Evolutionary conservation across 805 yeast species (phyloP), one percentile per base, ranked within the genome.

Genomic region (Hanseniaspora thailandica): DNA sequence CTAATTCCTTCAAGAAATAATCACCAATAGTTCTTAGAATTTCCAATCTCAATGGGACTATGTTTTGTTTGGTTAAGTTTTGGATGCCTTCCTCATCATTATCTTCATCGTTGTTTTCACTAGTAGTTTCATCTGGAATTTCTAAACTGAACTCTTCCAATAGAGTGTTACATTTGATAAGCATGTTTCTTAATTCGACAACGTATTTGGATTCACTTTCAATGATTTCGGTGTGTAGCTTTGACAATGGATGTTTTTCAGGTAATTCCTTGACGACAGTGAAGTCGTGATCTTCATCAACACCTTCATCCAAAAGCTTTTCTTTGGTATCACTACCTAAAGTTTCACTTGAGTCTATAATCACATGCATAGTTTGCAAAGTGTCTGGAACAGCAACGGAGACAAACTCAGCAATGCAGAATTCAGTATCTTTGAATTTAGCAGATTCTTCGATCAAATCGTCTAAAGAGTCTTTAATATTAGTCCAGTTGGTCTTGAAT

Each of bases 331-430:
- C 75, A 41, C 72, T 70, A 26, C 87, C 89, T 57, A 84, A 83
- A 61, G 79, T 77, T 57, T 77, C 79, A 31, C 81, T 71, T 56
- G 84, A 76, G 54, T 83, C 89, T 31, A 84, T 66, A 56, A 83
- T 67, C 63, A 83, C 90, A 63, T 84, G 85, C 45, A 81, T 67
- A 1, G 78, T 72, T 52, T 77, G 76, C 57, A 84, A 68, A 31
- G 76, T 71, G 54, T 77, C 81, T 55, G 76, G 73, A 45, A 67
- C 70, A 28, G 76, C 73, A 13, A 65, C 40, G 20, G 36, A 17
- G 13, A 50, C 43, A 30, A 50, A 50, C 23, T 50, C 54, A n/a
- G 38, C 20, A 19, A 50, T 28, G 23, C 44, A 43, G 19, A 41
- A 15, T 13, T 50, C 54, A 23, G 45, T 5, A 9, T 15, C 7